Evolutionary conservation across 805 yeast genomes (phyloP), one percentile per base, ranked within the genome.

Genomic region (Clavispora asparagi): DNA sequence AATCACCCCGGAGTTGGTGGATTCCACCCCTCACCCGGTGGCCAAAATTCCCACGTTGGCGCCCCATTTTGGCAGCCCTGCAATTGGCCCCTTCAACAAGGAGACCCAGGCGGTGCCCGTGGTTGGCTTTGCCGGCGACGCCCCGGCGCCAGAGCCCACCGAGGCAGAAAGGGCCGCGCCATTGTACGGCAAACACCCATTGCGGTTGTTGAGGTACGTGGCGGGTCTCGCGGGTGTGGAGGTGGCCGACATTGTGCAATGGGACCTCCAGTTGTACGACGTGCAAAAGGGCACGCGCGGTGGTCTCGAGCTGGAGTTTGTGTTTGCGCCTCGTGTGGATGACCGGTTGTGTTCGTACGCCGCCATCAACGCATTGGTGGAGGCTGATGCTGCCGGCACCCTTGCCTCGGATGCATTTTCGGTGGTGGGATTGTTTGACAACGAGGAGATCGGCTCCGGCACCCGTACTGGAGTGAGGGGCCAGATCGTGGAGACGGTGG

Each of bases 31-130:
- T 13, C 75, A 73, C 52, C 87, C 88, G 51, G 77, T 88, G 56
- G 96, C 91, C 12, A 82, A 82, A 55, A 85, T 88, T 44, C 95
- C 96, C 6, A 77, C 92, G 1, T 72, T 89, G 59, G 96, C 96
- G 6, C 91, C 91, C 4, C 96, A 88, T 68, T 89, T 88, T 62
- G 96, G 96, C 40, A 69, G 63, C 8, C 82, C 82, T 6, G 74
- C 89, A 2, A 58, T 65, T 23, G 84, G 84, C 8, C 91, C 91
- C 6, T 86, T 83, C 68, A 87, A 89, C 67, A 71, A 68, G 45
- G 96, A 88, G 62, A 84, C 85, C 26, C 81, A 83, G 58, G 82
- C 85, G 43, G 86, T 87, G 16, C 96, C 96, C 1, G 80, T 89
- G 12, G 70, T 85, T 44, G 96, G 90, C 0, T 84, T 73, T 54